Evolutionary conservation across 2,329 filamentous ascomycete genomes (phyloP).

Genomic region (Drechslera avenae): DNA sequence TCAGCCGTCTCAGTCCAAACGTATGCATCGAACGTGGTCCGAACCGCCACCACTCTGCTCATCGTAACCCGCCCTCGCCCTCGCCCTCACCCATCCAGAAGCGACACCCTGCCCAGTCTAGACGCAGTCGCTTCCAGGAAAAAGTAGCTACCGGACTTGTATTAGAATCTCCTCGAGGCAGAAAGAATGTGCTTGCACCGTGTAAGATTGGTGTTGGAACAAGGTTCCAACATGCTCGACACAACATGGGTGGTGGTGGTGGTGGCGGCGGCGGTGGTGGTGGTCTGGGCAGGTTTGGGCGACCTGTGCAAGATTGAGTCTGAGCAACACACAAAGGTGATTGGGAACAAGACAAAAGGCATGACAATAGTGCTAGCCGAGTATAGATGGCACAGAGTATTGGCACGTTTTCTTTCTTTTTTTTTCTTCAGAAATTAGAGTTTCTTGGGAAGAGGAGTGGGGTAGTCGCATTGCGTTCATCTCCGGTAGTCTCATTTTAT

Average conservation of each 20-base stretch:
- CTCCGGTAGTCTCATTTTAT: no score
- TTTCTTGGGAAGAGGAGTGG: no score
- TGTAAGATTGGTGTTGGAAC: constrained; percentile 14
- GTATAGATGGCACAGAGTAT: no score
- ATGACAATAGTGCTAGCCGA: no score
- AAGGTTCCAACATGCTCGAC: constrained; percentile 14
- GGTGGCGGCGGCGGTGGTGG: background rate
- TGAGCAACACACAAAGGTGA: background rate
- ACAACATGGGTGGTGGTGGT: background rate
- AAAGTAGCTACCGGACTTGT: background rate
- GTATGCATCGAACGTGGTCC: constrained; percentile 40
- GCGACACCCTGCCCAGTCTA: background rate
- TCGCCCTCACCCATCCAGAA: constrained; percentile 1
- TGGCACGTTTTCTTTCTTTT: no score
- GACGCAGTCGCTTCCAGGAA: background rate
- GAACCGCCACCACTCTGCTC: constrained; percentile 17
- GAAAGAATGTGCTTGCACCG: background rate
- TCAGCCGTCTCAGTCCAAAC: constrained; percentile 36
- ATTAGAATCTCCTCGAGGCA: no score
- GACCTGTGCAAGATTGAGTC: background rate
- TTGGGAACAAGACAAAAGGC: no score
- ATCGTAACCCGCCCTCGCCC: background rate
- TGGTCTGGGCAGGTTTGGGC: background rate
- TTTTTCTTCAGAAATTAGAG: no score
- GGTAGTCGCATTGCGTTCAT: no score